Evolutionary conservation across 352 stramenopile genomes (phyloP), one percentile per base, ranked within the genome.

Genomic region (Globisporangium megalacanthum): DNA sequence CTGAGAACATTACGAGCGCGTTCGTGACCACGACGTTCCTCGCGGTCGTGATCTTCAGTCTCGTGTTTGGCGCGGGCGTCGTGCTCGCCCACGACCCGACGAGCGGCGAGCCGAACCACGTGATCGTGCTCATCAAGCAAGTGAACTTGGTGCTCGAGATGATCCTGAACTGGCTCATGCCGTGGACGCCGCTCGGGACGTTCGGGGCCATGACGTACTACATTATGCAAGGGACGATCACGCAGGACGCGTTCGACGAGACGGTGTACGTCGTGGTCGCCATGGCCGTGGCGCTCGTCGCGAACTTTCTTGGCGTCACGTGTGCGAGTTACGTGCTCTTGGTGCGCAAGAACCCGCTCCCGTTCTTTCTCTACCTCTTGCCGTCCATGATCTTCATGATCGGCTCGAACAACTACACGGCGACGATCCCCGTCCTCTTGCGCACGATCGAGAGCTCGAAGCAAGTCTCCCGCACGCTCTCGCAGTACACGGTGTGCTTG

Each of bases 91-190:
- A 84, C 49, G 79, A 86, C 48, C 64, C 65, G 9, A 45, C 60
- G 11, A 65, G 63, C 48, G 58, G 69, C 11, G 68, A 80, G 59
- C 58, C 63, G 14, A 87, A 86, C 52, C 69, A 84, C 60, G 65
- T 69, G 29, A 75, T 81, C 19, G 62, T 86, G 22, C 64, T 89
- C 5, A 68, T 86, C 41, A 73, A 77, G 51, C 79, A 89, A 57
- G 54, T 84, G 8, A 58, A 85, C 51, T 49, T 85, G 19, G 74
- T 87, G 53, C 65, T 86, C 20, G 79, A 86, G 52, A 68, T 83
- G 56, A 79, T 86, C n/a, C 64, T 89, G 41, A 89, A 86, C 63
- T 89, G 76, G 72, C 35, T 86, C 14, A 72, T 89, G 39, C 56
- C 61, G 7, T 86, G 72, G 56, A 73, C 79, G 46, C 74, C 79